Evolutionary conservation across 2,329 filamentous ascomycete genomes (phyloP), one percentile per base, ranked within the genome.

Genomic region (Trichoderma semiorbis): DNA sequence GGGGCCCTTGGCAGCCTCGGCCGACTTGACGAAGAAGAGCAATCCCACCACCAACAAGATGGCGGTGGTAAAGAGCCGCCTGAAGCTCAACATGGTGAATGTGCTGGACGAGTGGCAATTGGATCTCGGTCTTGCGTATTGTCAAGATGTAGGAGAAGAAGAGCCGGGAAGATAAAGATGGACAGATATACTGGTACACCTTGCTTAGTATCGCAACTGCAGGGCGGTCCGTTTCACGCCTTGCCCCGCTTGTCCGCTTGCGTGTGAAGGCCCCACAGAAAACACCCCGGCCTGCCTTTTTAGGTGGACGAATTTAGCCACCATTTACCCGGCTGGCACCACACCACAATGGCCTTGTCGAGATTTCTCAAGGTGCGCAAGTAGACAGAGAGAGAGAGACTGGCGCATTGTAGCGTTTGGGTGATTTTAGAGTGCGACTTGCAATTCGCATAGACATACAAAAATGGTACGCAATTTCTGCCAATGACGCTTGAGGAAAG

Each of bases 1-100:
- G 74, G 94, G 95, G 61, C 96, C 95, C 86, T 95, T 94, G 76
- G 86, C 86, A 69, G 93, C 92, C 77, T 92, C 90, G 73, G 89
- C 90, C 39, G 89, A 88, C 83, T 94, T 91, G 76, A 92, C 87
- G 80, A 97, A 90, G 85, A 93, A 89, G 76, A 94, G 84, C 80
- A 95, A 86, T 76, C 88, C 87, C 78, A 95, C 86, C 78, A 93
- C 91, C 78, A 97, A 81, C 79, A 97, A 89, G 80, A 97, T 87
- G 78, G 91, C 86, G 78, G 92, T 90, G 81, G 92, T 86, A 79
- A 94, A 80, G 76, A 94, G 81, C 78, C 91, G 87, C 83, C 92
- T 89, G 72, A 95, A 79, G 79, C 88, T 91, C 80, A 93, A 89
- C 94, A 97, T 97, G 78, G 79, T 89, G 83, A 16, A 72, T 69